Percentiles rank a stretch among this genome's conserved stretches.
phyloP scores from a whole-genome alignment of 2,329 filamentous ascomycete genomes.

The Arachnomyces sp. region DNA sequence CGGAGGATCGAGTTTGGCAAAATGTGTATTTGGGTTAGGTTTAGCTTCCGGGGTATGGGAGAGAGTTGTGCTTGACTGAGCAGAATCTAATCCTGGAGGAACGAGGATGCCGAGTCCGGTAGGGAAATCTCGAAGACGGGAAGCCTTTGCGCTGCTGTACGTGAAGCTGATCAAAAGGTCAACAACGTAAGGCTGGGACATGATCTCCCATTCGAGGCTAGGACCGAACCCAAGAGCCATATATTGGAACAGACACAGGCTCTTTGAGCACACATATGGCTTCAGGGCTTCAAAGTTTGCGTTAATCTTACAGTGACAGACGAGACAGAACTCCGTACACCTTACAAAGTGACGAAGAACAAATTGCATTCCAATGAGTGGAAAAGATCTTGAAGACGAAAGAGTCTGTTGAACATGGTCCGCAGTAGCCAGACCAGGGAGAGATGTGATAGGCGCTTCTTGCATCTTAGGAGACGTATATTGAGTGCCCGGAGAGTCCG shows the following conservation, averaged over 20 bases:
- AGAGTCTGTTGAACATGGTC: constrained; percentile 42
- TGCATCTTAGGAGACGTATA: constrained; percentile 20
- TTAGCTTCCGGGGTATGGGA: not conserved
- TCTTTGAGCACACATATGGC: constrained; percentile 64
- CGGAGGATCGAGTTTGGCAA: constrained; percentile 25
- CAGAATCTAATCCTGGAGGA: constrained; percentile 26
- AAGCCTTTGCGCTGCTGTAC: constrained; percentile 49
- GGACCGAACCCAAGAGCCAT: constrained; percentile 79
- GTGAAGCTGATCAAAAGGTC: constrained; percentile 80
- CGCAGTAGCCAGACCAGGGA: constrained; percentile 40
- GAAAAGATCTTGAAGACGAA: constrained; percentile 40
- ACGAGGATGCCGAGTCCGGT: constrained; percentile 49
- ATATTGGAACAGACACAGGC: constrained; percentile 80
- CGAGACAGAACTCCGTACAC: constrained; percentile 80
- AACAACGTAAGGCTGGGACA: constrained; percentile 71
- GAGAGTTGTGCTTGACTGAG: not conserved
- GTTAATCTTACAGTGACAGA: constrained; percentile 65
- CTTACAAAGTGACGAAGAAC: constrained; percentile 66
- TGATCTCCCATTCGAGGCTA: constrained; percentile 76
- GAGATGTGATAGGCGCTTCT: constrained; percentile 17
- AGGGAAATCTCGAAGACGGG: constrained; percentile 47
- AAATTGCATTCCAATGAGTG: constrained; percentile 63
- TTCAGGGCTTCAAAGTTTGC: constrained; percentile 50
- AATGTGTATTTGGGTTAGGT: constrained; percentile 3
- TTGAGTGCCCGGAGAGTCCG: constrained; percentile 8